Percentiles rank a stretch among this genome's conserved stretches.
These are phyloP conservation scores for Umbelopsis sp. DNA, from an alignment of 192 early-diverging fungal species.

Conservation along the genomic window DNA sequence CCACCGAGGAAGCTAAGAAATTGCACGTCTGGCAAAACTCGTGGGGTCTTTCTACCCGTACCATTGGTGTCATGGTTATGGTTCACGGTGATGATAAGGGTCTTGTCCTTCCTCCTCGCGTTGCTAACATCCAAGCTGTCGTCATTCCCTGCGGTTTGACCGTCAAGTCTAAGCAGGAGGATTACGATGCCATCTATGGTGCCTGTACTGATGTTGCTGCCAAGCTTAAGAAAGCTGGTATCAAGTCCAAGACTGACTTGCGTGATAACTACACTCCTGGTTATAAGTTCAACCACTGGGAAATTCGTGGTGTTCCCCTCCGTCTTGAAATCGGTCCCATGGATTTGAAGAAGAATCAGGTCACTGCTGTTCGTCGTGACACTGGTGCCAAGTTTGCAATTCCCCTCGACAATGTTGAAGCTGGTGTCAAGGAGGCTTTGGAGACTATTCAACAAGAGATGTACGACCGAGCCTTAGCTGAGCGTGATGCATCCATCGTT, in stretches of 20 bases:
- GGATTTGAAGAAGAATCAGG: conserved; percentile 83
- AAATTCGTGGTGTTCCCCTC: conserved; percentile 91
- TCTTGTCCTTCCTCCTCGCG: conserved; percentile 93
- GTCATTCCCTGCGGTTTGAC: conserved; percentile 94
- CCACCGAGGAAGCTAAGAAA: conserved; percentile 64
- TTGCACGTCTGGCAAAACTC: conserved; percentile 97
- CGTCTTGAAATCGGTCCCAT: conserved; percentile 97
- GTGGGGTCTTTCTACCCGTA: conserved; percentile 97
- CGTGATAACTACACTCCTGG: conserved; percentile 67
- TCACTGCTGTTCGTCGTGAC: conserved; percentile 83
- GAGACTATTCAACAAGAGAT: conserved; percentile 87
- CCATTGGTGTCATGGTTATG: conserved; percentile 99
- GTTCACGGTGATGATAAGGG: conserved; percentile 99
- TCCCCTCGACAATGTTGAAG: conserved; percentile 60
- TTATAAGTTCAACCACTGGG: conserved; percentile 99
- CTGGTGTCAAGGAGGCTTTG: conserved; percentile 62
- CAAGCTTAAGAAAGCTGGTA: conserved; percentile 37
- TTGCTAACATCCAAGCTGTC: conserved; percentile 86
- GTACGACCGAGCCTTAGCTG: conserved; percentile 82
- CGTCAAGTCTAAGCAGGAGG: conserved; percentile 80
- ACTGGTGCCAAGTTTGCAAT: conserved; percentile 65
- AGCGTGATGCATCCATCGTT: conserved; percentile 73
- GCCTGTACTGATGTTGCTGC: conserved; percentile 54
- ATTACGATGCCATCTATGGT: conserved; percentile 63
- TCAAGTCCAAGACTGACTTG: conserved; percentile 38